phyloP scores from a whole-genome alignment of 257 asterid genomes.

The Knoxia roxburghii region DNA sequence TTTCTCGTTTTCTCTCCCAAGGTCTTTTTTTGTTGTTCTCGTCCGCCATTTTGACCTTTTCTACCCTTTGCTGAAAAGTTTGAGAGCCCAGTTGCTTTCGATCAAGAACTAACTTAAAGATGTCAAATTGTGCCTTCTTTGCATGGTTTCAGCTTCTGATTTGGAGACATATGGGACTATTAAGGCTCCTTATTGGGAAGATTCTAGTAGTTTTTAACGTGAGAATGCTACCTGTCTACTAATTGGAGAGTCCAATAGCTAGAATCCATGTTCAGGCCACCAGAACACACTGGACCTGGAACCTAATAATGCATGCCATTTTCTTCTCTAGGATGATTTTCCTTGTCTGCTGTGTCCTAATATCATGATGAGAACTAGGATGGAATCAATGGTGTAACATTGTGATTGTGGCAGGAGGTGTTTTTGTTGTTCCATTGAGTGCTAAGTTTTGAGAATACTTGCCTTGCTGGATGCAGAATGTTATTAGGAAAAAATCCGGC shows the following conservation, averaged over 20 bases:
- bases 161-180: too few species aligned
- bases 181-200: too few species aligned
- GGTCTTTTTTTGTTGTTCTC: conserved; percentile 29
- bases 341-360: too few species aligned
- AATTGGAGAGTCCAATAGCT: too few species aligned
- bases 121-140: too few species aligned
- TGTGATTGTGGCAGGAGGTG: not conserved
- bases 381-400: not conserved
- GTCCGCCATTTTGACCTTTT: not conserved
- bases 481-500: conserved; percentile 94
- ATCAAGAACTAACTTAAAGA: too few species aligned
- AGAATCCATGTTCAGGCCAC: not conserved
- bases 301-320: too few species aligned
- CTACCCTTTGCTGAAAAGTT: not conserved
- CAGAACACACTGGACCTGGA: not conserved
- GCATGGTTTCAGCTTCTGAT: too few species aligned
- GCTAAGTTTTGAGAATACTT: not conserved
- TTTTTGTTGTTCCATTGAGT: not conserved
- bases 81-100: too few species aligned
- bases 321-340: too few species aligned
- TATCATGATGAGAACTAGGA: not conserved
- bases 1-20: conserved; percentile 88
- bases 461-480: conserved; percentile 55
- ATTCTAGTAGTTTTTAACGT: too few species aligned
- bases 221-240: too few species aligned